Evolutionary conservation across 2,329 filamentous ascomycete genomes (phyloP).

Genomic region (Hypocrella siamensis): DNA sequence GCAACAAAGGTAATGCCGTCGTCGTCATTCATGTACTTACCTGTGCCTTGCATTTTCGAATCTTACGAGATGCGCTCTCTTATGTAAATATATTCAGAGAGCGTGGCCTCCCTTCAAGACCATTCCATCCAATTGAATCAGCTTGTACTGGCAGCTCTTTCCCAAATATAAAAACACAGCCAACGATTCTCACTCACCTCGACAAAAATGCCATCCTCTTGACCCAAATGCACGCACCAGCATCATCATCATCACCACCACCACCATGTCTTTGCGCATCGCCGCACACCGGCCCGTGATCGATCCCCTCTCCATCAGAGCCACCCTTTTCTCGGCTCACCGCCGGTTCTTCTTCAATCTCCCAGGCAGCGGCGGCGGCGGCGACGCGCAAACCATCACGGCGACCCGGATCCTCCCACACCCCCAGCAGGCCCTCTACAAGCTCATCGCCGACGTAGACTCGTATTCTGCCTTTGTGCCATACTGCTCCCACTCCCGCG

Average conservation of each 20-base stretch:
- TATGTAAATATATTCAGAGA: no score
- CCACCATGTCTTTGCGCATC: neutral
- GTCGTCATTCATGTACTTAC: no score
- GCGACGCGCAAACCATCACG: constrained; percentile 44
- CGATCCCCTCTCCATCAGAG: neutral
- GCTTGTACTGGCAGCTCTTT: no score
- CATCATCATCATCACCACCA: no score
- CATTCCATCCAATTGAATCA: no score
- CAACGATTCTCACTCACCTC: no score
- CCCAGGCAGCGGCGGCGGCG: constrained; percentile 10
- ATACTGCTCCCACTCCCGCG: constrained; percentile 64
- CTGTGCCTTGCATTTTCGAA: no score
- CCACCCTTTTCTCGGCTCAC: constrained; percentile 1
- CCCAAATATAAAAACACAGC: neutral
- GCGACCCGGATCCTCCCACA: constrained; percentile 69
- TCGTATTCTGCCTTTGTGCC: constrained; percentile 80
- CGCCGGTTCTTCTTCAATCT: constrained; percentile 7
- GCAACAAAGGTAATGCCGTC: no score
- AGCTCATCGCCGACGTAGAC: constrained; percentile 75
- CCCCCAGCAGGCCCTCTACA: constrained; percentile 54
- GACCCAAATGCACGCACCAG: no score
- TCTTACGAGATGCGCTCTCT: no score
- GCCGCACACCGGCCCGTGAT: neutral
- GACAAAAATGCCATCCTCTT: neutral
- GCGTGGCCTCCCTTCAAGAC: no score